A percentile compares a stretch with the other conserved stretches of the same genome.
These are phyloP conservation scores for Fusarium napiforme DNA, from an alignment of 2,329 filamentous ascomycete species.

Conservation along the genomic window DNA sequence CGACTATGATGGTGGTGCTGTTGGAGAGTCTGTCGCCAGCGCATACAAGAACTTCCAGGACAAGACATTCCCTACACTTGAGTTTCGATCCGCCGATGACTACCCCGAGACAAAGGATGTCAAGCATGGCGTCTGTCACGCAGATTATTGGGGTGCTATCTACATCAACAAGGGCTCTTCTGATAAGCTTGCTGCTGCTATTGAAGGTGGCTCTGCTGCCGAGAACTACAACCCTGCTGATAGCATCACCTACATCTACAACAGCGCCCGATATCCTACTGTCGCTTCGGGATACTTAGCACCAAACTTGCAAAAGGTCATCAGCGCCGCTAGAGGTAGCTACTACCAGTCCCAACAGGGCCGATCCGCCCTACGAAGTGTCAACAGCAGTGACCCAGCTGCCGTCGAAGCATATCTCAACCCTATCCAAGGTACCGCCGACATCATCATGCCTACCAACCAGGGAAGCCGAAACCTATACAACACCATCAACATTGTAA, in stretches of 20 bases:
- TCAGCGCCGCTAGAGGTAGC: conserved; percentile 38
- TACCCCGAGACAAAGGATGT: conserved; percentile 45
- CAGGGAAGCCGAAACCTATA: conserved; percentile 50
- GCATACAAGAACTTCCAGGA: conserved; percentile 49
- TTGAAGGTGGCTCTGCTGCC: conserved; percentile 39
- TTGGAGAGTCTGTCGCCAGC: conserved; percentile 48
- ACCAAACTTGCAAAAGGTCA: conserved; percentile 45
- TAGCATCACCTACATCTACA: conserved; percentile 51
- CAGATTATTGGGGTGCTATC: conserved; percentile 52
- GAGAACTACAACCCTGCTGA: conserved; percentile 48
- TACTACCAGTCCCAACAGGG: conserved; percentile 43
- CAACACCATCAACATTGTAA: conserved; percentile 54
- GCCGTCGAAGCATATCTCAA: conserved; percentile 48
- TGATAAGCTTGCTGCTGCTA: conserved; percentile 43
- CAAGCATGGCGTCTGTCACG: conserved; percentile 49
- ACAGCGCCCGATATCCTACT: conserved; percentile 51
- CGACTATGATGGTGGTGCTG: conserved; percentile 48
- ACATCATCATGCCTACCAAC: conserved; percentile 47
- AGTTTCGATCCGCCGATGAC: conserved; percentile 39
- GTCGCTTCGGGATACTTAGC: conserved; percentile 44
- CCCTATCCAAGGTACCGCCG: conserved; percentile 46
- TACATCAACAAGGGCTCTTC: conserved; percentile 49
- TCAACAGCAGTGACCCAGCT: conserved; percentile 40
- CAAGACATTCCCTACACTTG: conserved; percentile 48
- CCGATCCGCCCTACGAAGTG: conserved; percentile 26